A percentile compares a stretch with the other conserved stretches of the same genome.
Conservation (phyloP, 257 asterid species). For the Penstemon eatonii region DNA sequence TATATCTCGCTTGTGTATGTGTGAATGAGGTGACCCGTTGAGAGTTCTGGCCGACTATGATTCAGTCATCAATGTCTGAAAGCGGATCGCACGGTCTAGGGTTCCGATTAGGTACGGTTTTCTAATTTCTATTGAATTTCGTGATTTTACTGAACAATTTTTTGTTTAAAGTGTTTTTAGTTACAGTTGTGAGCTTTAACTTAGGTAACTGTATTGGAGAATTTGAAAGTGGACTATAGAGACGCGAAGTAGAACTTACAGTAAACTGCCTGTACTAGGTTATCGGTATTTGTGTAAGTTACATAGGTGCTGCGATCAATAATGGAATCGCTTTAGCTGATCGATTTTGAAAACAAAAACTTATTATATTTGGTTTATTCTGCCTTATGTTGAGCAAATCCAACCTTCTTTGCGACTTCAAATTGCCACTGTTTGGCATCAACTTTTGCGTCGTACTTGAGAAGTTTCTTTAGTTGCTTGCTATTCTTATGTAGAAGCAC, state of each 20-base stretch:
- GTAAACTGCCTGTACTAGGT: background rate
- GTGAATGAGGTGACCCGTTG: slow-evolving; percentile 19
- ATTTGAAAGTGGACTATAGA: slow-evolving; percentile 4
- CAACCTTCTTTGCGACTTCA: background rate
- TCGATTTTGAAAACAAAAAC: background rate
- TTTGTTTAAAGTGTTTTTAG: background rate
- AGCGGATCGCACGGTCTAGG: slow-evolving; percentile 57
- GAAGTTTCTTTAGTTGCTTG: background rate
- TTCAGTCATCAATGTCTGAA: slow-evolving; percentile 51
- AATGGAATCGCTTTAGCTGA: slow-evolving; percentile 7
- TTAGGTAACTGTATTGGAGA: background rate
- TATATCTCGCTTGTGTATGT: background rate
- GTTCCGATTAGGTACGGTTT: slow-evolving; percentile 50
- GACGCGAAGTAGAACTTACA: background rate
- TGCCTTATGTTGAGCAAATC: slow-evolving; percentile 1
- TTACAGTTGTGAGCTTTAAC: slow-evolving; percentile 23
- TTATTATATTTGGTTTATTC: slow-evolving; percentile 11
- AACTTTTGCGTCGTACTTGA: background rate
- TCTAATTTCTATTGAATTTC: background rate
- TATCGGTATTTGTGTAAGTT: background rate
- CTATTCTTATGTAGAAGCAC: background rate
- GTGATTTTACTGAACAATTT: slow-evolving; percentile 7
- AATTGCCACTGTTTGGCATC: background rate
- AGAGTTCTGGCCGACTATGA: slow-evolving; percentile 26
- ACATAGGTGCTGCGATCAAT: slow-evolving; percentile 5